A percentile compares a stretch with the other conserved stretches of the same genome.
Evolutionary conservation across 2,329 filamentous ascomycete species (phyloP).

Genomic region (Ophiostoma quercus): DNA sequence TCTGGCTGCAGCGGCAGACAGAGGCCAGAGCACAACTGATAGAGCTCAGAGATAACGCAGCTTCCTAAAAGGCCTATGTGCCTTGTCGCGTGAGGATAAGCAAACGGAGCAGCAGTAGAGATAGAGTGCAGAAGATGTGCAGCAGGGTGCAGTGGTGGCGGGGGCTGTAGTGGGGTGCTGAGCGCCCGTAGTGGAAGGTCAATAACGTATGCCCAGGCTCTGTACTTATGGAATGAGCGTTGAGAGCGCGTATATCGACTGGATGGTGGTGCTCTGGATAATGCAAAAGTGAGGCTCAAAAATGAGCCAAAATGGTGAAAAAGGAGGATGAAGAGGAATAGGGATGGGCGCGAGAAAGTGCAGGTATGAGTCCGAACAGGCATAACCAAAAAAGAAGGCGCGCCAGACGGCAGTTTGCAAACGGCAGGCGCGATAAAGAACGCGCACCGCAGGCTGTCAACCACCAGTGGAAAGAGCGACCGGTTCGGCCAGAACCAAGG

Average conservation of each 20-base stretch:
- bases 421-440: constrained; percentile 7
- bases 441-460: background rate
- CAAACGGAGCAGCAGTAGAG: background rate
- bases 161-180: background rate
- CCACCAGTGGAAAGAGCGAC: constrained; percentile 7
- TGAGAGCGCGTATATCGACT: background rate
- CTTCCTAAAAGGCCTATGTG: background rate
- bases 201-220: background rate
- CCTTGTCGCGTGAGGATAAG: background rate
- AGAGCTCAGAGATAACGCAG: background rate
- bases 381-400: background rate
- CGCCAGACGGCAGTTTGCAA: background rate
- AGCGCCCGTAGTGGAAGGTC: background rate
- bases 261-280: no score
- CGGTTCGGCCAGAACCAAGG: background rate
- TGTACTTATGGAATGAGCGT: background rate
- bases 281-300: constrained; percentile 7
- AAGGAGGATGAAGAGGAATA: background rate
- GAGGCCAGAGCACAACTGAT: background rate
- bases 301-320: background rate
- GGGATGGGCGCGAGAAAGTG: background rate
- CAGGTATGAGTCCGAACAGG: background rate
- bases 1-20: background rate
- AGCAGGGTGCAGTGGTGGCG: background rate
- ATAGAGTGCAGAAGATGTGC: background rate